Evolutionary conservation across 148 eudicot genomes (phyloP).

Genomic region (Limonium bicolor): DNA sequence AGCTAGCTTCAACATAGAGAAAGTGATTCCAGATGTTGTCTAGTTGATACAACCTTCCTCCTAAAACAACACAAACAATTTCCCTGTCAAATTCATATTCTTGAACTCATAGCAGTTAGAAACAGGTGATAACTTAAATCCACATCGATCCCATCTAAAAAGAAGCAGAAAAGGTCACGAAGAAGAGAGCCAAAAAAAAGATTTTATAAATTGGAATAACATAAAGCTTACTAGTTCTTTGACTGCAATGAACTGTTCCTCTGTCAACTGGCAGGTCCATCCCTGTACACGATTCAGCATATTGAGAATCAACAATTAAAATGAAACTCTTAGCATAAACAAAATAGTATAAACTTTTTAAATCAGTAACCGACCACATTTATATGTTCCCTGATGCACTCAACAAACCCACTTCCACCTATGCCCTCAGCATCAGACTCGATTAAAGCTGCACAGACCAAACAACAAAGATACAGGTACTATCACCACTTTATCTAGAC

Average conservation of each 20-base stretch:
- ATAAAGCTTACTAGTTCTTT: conserved; percentile 67
- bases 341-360: not conserved
- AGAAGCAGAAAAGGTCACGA: not conserved
- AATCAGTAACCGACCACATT: conserved; percentile 49
- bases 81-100: no score
- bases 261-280: conserved; percentile 81
- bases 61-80: no score
- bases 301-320: no score
- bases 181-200: not conserved
- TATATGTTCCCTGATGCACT: conserved; percentile 98
- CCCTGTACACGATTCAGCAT: no score
- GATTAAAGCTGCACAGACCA: conserved; percentile 65
- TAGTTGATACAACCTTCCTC: no score
- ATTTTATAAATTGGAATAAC: no score
- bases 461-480: conserved; percentile 1
- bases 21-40: no score
- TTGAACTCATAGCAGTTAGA: no score
- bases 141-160: no score
- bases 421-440: conserved; percentile 99
- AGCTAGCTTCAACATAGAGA: no score
- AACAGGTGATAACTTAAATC: no score
- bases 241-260: conserved; percentile 99
- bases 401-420: conserved; percentile 99
- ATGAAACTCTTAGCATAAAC: conserved; percentile 1
- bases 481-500: no score